Evolutionary conservation across 371 early-diverging fungal species (phyloP).

Genomic region (Fennellomyces sp.): DNA sequence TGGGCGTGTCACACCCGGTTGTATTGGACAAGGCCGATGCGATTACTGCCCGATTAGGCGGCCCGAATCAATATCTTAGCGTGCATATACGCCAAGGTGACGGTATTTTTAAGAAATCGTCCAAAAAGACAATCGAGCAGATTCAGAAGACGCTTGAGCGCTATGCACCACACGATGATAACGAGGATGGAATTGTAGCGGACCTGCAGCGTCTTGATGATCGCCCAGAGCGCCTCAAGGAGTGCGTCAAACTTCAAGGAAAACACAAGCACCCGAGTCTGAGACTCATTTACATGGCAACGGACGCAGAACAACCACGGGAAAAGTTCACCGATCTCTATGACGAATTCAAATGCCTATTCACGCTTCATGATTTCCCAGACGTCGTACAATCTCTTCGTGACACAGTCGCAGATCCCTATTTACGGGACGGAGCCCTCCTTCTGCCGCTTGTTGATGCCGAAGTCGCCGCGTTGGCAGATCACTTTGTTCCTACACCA

Average conservation of each 20-base stretch:
- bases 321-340: conserved; percentile 19
- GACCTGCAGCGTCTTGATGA: neutral
- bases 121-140: conserved; percentile 18
- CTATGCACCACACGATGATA: neutral
- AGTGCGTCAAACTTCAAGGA: conserved; percentile 5
- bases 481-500: conserved; percentile 42
- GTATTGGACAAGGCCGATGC: conserved; percentile 17
- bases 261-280: conserved; percentile 16
- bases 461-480: conserved; percentile 44
- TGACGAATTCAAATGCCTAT: conserved; percentile 39
- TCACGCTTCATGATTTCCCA: conserved; percentile 42
- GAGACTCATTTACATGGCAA: conserved; percentile 43
- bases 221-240: conserved; percentile 3
- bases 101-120: conserved; percentile 25
- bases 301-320: conserved; percentile 37
- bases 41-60: conserved; percentile 31
- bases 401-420: neutral
- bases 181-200: neutral
- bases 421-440: neutral
- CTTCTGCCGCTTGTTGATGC: conserved; percentile 49
- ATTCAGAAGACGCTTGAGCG: conserved; percentile 8
- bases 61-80: conserved; percentile 24
- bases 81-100: conserved; percentile 40
- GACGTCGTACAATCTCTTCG: conserved; percentile 9
- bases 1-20: conserved; percentile 23